Conservation (phyloP, 306 rosid genomes). For the Biancaea sappan region DNA sequence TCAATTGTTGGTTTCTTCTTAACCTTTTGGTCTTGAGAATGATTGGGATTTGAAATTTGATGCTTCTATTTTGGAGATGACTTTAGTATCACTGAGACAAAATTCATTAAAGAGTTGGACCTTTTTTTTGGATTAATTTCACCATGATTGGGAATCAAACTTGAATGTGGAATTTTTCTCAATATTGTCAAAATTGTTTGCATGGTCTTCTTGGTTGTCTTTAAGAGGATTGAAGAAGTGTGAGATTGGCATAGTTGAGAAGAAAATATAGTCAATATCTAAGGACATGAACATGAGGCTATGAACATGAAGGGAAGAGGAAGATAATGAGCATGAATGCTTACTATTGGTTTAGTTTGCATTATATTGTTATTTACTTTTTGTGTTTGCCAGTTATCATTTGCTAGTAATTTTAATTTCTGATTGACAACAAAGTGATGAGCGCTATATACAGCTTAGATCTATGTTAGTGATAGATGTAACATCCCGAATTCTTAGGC, state of each 20-base stretch:
- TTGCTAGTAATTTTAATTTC: too few relatives aligned
- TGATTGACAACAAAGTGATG: too few relatives aligned
- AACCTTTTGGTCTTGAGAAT: neutral
- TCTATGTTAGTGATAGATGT: too few relatives aligned
- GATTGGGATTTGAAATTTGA: neutral
- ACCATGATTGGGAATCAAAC: too few relatives aligned
- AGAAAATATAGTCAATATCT: neutral
- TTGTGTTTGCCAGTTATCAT: too few relatives aligned
- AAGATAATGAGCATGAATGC: neutral
- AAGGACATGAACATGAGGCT: conserved; percentile 37
- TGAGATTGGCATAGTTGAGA: conserved; percentile 40
- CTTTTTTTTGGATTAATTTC: too few relatives aligned
- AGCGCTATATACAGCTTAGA: too few relatives aligned
- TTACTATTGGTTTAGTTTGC: too few relatives aligned
- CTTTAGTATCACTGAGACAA: neutral
- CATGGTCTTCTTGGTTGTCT: conserved; percentile 19
- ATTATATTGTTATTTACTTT: too few relatives aligned
- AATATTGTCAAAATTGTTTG: neutral
- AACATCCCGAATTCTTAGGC: too few relatives aligned
- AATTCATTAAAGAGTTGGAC: neutral
- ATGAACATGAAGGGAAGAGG: neutral
- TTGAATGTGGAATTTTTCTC: conserved; percentile 8
- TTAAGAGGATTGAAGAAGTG: conserved; percentile 31
- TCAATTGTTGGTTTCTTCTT: neutral
- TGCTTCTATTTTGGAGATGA: neutral